A percentile compares a stretch with the other conserved stretches of the same genome.
Conservation (phyloP, 139 green algal species). For the Bryopsis sp. region DNA sequence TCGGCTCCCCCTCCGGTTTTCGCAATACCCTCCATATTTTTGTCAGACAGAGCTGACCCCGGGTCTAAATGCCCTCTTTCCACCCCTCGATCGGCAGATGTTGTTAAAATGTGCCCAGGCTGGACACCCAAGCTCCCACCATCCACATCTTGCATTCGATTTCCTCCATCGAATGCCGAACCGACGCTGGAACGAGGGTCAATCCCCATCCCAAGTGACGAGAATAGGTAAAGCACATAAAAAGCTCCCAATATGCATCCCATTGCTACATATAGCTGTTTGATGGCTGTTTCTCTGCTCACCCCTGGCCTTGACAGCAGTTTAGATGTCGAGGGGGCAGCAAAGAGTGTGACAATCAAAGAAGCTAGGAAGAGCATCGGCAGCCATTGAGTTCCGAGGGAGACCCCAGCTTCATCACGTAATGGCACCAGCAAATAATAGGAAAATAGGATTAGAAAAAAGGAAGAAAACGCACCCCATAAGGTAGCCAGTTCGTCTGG, state of each 20-base stretch:
- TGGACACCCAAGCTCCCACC: background rate
- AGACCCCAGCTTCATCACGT: constrained; percentile 56
- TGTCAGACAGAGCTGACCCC: background rate
- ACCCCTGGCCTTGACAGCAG: background rate
- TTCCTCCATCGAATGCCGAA: background rate
- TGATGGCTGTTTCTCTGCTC: background rate
- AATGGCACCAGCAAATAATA: constrained; percentile 70
- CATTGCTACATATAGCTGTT: background rate
- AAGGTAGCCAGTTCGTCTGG: constrained; percentile 17
- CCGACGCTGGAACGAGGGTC: too few species aligned
- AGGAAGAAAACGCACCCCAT: constrained; percentile 21
- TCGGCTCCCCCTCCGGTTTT: background rate
- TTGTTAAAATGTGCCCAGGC: too few species aligned
- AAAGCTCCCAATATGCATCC: background rate
- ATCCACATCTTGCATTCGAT: too few species aligned
- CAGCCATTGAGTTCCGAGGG: constrained; percentile 34
- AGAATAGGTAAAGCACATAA: background rate
- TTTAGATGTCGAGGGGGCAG: constrained; percentile 23
- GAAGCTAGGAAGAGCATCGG: constrained; percentile 32
- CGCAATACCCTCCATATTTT: background rate
- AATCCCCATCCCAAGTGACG: too few species aligned
- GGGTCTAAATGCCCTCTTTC: background rate
- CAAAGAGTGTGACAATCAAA: constrained; percentile 31
- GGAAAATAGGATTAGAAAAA: constrained; percentile 34
- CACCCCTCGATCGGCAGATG: background rate